Base-by-base conservation (phyloP, 73 alveolate species). In the Paramecium pentaurelia region DNA sequence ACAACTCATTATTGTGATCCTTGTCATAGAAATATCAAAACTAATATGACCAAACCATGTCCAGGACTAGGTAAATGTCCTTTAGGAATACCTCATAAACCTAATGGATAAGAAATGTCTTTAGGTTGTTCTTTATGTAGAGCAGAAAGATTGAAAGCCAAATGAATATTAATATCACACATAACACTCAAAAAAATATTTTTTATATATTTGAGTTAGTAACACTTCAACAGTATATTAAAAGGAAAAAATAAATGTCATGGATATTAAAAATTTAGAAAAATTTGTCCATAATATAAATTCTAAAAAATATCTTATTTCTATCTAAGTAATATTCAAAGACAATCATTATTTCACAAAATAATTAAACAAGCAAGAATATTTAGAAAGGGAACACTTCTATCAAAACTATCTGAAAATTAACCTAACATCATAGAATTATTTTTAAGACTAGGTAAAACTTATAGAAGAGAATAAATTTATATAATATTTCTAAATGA, bases 1-100 rank as follows among this genome's bases (percentile, higher is more conserved):
- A 95, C 97, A 7, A 96, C 98, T 18, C 98, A 96, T 86, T 96
- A 94, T 93, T 96, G 99, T 80, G 98, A 95, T 20, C 98, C 97
- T 54, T 96, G 99, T 92, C 99, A 97, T 83, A 38, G 88, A 89
- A 89, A 83, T 27, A 89, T 71, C 45, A 47, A 54, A 30, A 40
- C 94, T 14, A 89, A 89, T 22, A 83, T 71, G 77, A 71, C 80
- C 14, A 77, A 71, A 22, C 92, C 94, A 68, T 89, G 94, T 44
- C 90, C 94, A 28, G 94, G 94, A 42, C 83, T 37, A 4, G 75
- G 70, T 3, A 89, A 89, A 70, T 89, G 94, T 47, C 94, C 94
- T 10, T 34, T 89, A 25, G 94, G 94, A 0, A 83, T 77, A 3
- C 86, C 85, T 27, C 94, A 89, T 89, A 89, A 89, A 20, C 94